Evolutionary conservation across 371 early-diverging fungal species (phyloP).

Genomic region (Rhizomucor pusillus): DNA sequence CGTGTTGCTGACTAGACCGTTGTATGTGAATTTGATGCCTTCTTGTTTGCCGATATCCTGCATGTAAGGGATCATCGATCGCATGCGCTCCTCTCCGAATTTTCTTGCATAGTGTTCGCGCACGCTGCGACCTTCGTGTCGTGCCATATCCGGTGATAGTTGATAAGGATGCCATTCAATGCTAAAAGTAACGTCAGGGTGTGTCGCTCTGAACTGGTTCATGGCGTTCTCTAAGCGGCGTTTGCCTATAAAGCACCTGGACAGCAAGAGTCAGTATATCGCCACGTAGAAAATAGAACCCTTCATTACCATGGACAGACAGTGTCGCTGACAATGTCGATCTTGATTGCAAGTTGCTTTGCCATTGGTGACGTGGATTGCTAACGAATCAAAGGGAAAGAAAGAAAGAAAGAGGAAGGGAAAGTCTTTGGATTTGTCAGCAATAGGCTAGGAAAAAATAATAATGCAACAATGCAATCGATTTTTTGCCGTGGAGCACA

Average conservation of each 20-base stretch:
- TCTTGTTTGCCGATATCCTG: slow-evolving; percentile 51
- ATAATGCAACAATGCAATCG: too few species aligned
- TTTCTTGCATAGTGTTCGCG: slow-evolving; percentile 48
- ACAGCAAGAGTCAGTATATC: too few species aligned
- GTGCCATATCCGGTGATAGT: slow-evolving; percentile 51
- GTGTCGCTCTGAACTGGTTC: slow-evolving; percentile 32
- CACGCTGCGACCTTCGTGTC: slow-evolving; percentile 40
- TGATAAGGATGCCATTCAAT: slow-evolving; percentile 66
- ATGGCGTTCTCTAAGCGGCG: slow-evolving; percentile 67
- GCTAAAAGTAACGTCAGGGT: slow-evolving; percentile 51
- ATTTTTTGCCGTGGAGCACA: too few species aligned
- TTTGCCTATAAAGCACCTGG: slow-evolving; percentile 67
- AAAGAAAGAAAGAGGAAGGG: too few species aligned
- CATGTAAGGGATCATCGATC: slow-evolving; percentile 49
- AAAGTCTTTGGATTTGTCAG: too few species aligned
- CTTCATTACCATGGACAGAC: slow-evolving; percentile 14
- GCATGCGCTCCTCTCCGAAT: slow-evolving; percentile 54
- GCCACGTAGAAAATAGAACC: slow-evolving; percentile 10
- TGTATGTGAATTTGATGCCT: slow-evolving; percentile 61
- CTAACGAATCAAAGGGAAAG: too few species aligned
- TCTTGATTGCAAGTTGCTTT: slow-evolving; percentile 7
- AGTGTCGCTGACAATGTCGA: slow-evolving; percentile 16
- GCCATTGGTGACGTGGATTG: too few species aligned
- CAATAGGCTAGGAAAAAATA: too few species aligned
- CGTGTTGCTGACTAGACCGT: slow-evolving; percentile 63